Conservation (phyloP, 2,329 filamentous ascomycete genomes). For the Raffaelea deltoideospora region DNA sequence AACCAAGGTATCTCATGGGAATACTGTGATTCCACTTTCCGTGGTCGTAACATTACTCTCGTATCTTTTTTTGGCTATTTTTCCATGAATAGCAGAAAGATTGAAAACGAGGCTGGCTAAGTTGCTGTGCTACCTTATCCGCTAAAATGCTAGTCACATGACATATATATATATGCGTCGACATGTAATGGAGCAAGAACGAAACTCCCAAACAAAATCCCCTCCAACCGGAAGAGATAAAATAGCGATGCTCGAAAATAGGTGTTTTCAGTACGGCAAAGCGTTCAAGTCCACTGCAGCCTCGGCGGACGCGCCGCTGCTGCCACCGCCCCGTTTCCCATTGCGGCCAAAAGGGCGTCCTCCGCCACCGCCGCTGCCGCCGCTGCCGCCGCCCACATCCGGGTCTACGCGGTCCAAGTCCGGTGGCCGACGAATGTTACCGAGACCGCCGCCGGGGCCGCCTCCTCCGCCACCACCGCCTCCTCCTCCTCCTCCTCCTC, state of each 20-base stretch:
- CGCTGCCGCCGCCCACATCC: constrained; percentile 8
- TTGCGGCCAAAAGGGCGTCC: constrained; percentile 1
- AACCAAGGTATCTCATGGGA: no score
- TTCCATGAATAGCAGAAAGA: no score
- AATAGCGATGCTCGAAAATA: no score
- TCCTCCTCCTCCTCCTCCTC: constrained; percentile 4
- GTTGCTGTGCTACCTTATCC: no score
- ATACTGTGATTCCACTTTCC: no score
- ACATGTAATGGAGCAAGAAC: no score
- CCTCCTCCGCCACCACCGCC: constrained; percentile 4
- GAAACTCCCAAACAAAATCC: background rate
- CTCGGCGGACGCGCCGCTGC: constrained; percentile 4
- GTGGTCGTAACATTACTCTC: no score
- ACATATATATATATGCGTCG: no score
- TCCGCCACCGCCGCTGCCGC: background rate
- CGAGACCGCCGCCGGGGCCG: constrained; percentile 1
- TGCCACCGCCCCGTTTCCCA: constrained; percentile 3
- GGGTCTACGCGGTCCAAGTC: constrained; percentile 11
- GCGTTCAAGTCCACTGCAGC: constrained; percentile 10
- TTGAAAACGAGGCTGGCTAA: no score
- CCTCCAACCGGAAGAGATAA: background rate
- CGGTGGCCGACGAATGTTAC: constrained; percentile 4
- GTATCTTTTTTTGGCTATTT: no score
- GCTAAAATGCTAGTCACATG: no score
- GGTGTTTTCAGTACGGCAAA: constrained; percentile 7